Evolutionary conservation across 139 green algal species (phyloP).

Genomic region (Haematococcus sp.): DNA sequence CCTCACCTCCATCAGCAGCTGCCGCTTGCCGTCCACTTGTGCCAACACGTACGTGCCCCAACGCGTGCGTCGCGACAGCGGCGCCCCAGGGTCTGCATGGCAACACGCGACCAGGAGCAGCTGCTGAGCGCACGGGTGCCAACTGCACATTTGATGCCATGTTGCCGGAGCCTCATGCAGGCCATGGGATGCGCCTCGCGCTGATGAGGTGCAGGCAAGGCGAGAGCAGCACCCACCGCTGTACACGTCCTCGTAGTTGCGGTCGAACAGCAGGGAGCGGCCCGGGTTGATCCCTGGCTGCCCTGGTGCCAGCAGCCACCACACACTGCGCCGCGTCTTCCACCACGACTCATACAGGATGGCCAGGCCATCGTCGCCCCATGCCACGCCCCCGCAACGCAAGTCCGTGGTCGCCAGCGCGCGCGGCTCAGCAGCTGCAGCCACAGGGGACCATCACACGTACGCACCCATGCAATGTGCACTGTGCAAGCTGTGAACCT

Average conservation of each 20-base stretch:
- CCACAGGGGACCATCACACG: too few species aligned
- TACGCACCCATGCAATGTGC: too few species aligned
- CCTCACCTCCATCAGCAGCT: slow-evolving; percentile 76
- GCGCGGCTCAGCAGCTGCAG: slow-evolving; percentile 2
- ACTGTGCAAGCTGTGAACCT: too few species aligned
- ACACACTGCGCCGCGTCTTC: slow-evolving; percentile 65
- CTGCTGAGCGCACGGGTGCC: too few species aligned
- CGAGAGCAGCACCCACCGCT: too few species aligned
- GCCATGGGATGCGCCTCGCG: too few species aligned
- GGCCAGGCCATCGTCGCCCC: slow-evolving; percentile 80
- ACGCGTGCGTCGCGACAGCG: slow-evolving; percentile 68
- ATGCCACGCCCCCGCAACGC: slow-evolving; percentile 82
- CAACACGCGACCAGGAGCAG: too few species aligned
- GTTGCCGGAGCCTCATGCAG: too few species aligned
- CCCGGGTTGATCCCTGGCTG: neutral
- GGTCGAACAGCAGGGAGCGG: slow-evolving; percentile 10
- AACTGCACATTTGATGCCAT: too few species aligned
- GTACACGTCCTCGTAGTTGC: slow-evolving; percentile 94
- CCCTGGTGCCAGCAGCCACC: too few species aligned
- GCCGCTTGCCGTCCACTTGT: slow-evolving; percentile 41
- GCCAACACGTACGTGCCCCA: slow-evolving; percentile 79
- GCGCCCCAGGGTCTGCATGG: slow-evolving; percentile 89
- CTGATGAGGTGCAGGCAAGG: too few species aligned
- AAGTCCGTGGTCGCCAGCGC: slow-evolving; percentile 56
- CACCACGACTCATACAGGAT: slow-evolving; percentile 91